Evolutionary conservation across 495 filamentous ascomycete species (phyloP), one percentile per base, ranked within the genome.

Genomic region (Alectoria sarmentosa): DNA sequence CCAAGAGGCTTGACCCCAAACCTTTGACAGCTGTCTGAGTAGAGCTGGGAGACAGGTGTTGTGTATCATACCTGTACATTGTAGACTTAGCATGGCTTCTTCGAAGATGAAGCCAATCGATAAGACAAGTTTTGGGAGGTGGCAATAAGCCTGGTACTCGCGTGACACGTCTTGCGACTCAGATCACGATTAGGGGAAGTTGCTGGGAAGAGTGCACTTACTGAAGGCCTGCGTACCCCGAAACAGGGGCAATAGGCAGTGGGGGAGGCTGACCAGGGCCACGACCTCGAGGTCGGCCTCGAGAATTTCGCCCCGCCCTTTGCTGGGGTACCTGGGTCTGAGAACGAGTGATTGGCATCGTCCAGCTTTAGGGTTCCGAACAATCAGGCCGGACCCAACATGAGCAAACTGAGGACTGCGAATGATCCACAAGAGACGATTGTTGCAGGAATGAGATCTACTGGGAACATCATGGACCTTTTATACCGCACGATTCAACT

Each of bases 321-420:
- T 58, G 56, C 36, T 61, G 69, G 36, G 55, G 49, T 23, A 41
- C 26, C 26, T 55, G 64, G 46, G 28, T 39, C 37, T 64, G 60
- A 44, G 67, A 71, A 11, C 69, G 66, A 42, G 66, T 71, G 41
- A 58, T 62, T 34, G 69, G 66, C 69, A 71, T 66, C 57, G 37
- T 61, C 62, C 48, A 65, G 17, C 19, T 62, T 26, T 37, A 70
- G 63, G 30, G 37, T 60, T n/a, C 63, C 63, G 42, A 66, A 64
- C 4, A 30, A 17, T 28, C 61, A 30, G 38, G 65, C 30, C 9
- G 65, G 49, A 26, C 57, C 46, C 44, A 59, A 68, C 63, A 68
- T 63, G 49, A 37, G 60, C 15, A 32, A 32, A 28, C n/a, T 17
- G 19, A 58, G 46, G 32, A 58, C 17, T 10, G 26, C 17, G 38